These are phyloP conservation scores for Psilocybe subaeruginosa DNA, from an alignment of 768 basidiomycete species.

Conservation along the genomic window DNA sequence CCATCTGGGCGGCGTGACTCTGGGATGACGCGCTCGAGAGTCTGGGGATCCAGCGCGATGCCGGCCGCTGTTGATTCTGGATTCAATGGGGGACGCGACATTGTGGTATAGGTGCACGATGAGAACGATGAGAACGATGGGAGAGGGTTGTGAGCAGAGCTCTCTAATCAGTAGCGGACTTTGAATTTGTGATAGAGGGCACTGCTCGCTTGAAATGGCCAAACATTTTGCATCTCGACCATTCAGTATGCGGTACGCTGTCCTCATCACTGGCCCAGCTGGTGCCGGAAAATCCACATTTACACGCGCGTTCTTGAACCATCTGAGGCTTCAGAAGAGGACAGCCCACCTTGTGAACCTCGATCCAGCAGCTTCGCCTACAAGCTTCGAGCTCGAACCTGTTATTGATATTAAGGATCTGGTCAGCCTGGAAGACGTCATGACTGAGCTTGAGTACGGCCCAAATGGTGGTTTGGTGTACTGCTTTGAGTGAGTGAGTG, in stretches of 20 bases:
- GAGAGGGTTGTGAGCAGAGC: slow-evolving; percentile 8
- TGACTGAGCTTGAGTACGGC: slow-evolving; percentile 93
- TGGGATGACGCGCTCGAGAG: slow-evolving; percentile 87
- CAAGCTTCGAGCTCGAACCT: slow-evolving; percentile 91
- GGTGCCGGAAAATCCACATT: slow-evolving; percentile 99
- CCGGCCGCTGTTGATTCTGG: slow-evolving; percentile 75
- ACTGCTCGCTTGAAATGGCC: neutral
- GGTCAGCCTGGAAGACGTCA: slow-evolving; percentile 92
- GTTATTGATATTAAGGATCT: slow-evolving; percentile 93
- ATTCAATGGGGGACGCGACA: slow-evolving; percentile 79
- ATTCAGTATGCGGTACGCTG: slow-evolving; percentile 78
- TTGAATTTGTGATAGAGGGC: slow-evolving; percentile 21
- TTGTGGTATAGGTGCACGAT: slow-evolving; percentile 28
- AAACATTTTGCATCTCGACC: slow-evolving; percentile 3
- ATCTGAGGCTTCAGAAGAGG: slow-evolving; percentile 80
- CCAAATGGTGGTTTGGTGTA: slow-evolving; percentile 98
- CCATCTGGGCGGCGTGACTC: slow-evolving; percentile 83
- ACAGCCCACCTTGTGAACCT: slow-evolving; percentile 94
- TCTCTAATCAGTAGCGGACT: slow-evolving; percentile 29
- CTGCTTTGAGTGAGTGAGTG: slow-evolving; percentile 97
- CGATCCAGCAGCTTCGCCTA: slow-evolving; percentile 88
- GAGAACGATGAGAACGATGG: slow-evolving; percentile 11
- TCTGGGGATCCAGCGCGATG: slow-evolving; percentile 84
- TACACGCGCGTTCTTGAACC: slow-evolving; percentile 84
- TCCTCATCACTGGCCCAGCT: slow-evolving; percentile 92